Percentiles rank a stretch among this genome's conserved stretches.
Evolutionary conservation across 1,284 basidiomycete species (phyloP).

Genomic region (Irpex sp.): DNA sequence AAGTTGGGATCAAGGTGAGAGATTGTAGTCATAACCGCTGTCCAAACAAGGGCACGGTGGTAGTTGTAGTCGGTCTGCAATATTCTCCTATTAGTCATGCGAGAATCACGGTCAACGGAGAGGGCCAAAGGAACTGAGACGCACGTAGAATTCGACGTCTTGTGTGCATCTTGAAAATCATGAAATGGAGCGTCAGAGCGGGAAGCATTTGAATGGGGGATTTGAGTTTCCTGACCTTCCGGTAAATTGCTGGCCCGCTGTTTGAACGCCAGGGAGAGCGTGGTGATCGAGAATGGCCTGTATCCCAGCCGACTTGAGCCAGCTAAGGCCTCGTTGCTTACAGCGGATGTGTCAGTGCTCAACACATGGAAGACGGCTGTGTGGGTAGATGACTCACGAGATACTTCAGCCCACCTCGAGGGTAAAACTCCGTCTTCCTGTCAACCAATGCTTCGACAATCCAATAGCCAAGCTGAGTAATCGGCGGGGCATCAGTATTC

Average conservation of each 20-base stretch:
- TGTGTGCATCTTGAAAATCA: slow-evolving; percentile 47
- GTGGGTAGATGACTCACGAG: slow-evolving; percentile 39
- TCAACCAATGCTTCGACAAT: slow-evolving; percentile 71
- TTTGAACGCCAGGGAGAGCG: slow-evolving; percentile 69
- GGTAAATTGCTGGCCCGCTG: slow-evolving; percentile 57
- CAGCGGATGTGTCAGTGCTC: slow-evolving; percentile 1
- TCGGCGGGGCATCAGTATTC: background rate
- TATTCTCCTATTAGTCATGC: background rate
- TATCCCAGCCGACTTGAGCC: slow-evolving; percentile 60
- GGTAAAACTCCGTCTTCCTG: slow-evolving; percentile 56
- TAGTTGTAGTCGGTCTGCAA: slow-evolving; percentile 65
- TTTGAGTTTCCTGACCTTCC: slow-evolving; percentile 40
- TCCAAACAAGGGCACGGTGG: slow-evolving; percentile 72
- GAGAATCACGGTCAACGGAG: background rate
- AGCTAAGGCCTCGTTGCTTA: slow-evolving; percentile 56
- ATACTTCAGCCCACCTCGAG: slow-evolving; percentile 62
- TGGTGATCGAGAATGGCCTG: slow-evolving; percentile 72
- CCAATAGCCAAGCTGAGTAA: slow-evolving; percentile 71
- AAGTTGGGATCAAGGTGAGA: slow-evolving; percentile 69
- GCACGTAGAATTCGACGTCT: slow-evolving; percentile 72
- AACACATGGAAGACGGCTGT: background rate
- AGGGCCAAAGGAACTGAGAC: slow-evolving; percentile 17
- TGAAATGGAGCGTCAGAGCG: background rate
- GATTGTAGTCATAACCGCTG: slow-evolving; percentile 70
- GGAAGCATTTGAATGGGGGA: background rate